Base-by-base conservation (phyloP, 768 basidiomycete species). In the Cystofilobasidium bisporidii region DNA sequence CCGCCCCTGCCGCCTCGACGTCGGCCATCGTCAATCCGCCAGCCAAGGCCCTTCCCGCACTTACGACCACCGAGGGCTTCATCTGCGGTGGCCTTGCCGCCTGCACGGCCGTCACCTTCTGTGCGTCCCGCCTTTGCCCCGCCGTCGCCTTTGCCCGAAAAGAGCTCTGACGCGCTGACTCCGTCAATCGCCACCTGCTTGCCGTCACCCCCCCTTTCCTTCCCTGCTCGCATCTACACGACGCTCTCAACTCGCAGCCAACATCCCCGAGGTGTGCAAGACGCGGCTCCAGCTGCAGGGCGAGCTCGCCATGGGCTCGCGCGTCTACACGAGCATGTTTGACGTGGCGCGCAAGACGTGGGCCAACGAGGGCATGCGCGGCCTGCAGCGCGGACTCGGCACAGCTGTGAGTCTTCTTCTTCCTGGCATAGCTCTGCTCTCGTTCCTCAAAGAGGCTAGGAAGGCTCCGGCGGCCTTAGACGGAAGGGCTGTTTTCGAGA, bases 261-360 rank as follows among this genome's bases (percentile, higher is more conserved):
- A 73, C 63, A 74, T 76, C 28, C 76, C 76, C 15, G 76, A 78
- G 73, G 90, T 92, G 26, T 88, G 89, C 55, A 98, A 98, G 79
- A 98, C 96, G 48, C 87, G 94, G 64, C 79, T 99, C 61, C 96
- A 99, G 76, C 83, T 99, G 30, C 92, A 98, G 75, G 96, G 94
- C 30, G 96, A 98, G 77, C 83, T 99, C 15, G 85, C 88, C 40
- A 91, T 87, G 74, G 82, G 72, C 32, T 71, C 72, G 71, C 88
- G 85, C 74, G 89, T 97, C 3, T 99, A 99, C 80, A 88, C 83
- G 69, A 89, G 86, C 75, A 88, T 87, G n/a, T 69, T 91, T 48
- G 93, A 98, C 73, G 91, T 89, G 9, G 48, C 73, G 38, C 79
- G 79, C 41, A 96, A 94, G 79, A 94, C 92, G 9, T 92, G 86